A percentile compares a stretch with the other conserved stretches of the same genome.
Evolutionary conservation across 1,284 basidiomycete genomes (phyloP).

Genomic region (Ceratobasidium papillatum): DNA sequence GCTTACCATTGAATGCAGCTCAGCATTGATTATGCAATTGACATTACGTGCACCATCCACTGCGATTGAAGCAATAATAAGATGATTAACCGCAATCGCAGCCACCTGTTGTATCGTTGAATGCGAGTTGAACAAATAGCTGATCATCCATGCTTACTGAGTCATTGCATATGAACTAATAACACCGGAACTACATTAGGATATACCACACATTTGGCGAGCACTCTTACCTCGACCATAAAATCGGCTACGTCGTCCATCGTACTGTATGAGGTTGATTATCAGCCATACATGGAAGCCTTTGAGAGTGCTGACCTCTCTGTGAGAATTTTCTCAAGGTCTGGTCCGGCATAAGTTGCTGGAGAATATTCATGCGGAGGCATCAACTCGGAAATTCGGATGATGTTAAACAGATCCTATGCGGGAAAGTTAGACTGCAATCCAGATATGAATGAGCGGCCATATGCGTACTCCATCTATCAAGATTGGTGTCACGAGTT

Average conservation of each 20-base stretch:
- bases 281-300: background rate
- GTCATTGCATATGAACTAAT: slow-evolving; percentile 31
- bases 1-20: slow-evolving; percentile 24
- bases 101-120: background rate
- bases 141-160: background rate
- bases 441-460: too few relatives aligned
- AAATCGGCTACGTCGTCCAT: slow-evolving; percentile 46
- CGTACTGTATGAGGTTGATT: slow-evolving; percentile 20
- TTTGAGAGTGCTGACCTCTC: background rate
- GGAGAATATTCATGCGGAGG: slow-evolving; percentile 36
- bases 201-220: background rate
- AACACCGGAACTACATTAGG: background rate
- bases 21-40: slow-evolving; percentile 28
- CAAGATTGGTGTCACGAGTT: background rate
- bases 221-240: slow-evolving; percentile 41
- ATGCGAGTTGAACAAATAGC: background rate
- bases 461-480: slow-evolving; percentile 35
- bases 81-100: slow-evolving; percentile 36
- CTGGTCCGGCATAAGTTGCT: slow-evolving; percentile 34
- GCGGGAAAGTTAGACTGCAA: background rate
- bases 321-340: slow-evolving; percentile 17
- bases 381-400: slow-evolving; percentile 38
- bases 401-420: slow-evolving; percentile 45
- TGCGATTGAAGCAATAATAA: slow-evolving; percentile 52
- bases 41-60: background rate